Base-by-base conservation (phyloP, 2,329 filamentous ascomycete genomes). In the Paecilomyces fulvus region DNA sequence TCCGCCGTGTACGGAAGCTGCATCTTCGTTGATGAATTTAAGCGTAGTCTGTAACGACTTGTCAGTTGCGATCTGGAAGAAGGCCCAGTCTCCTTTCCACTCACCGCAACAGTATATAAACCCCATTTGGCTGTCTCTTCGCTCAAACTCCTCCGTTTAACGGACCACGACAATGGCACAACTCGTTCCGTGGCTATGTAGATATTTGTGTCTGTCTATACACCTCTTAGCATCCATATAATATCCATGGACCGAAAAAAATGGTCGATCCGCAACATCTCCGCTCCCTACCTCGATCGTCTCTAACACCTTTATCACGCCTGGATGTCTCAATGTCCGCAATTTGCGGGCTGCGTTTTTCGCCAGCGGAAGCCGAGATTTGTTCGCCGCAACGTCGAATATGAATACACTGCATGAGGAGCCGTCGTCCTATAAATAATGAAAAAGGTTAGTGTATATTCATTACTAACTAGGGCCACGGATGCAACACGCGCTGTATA, bases 101-200 rank as follows among this genome's bases (percentile, higher is more conserved):
- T 59, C 80, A 91, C 88, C 63, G 94, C 91, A 61, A 97, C 78
- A 64, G 85, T 89, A 72, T 90, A 89, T 46, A 99, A 75, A 0
- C 94, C 94, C 94, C 94, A 99, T 83, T 96, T 99, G 51, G 94
- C 84, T 1, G 92, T 97, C 77, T 97, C 94, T 46, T 90, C 86
- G 58, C 85, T 91, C 59, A 97, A 73, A 69, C 89, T 94, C 76
- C 90, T 92, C 64, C 92, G 81, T 76, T 88, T 90, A 51, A 95
- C 86, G 66, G 95, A 87, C 94, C 94, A 97, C 63, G 86, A 84
- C 54, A 99, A 77, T 2, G 94, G 94, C 11, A 86, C 85, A 9
- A 99, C 79, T 61, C 92, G 84, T 76, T 99, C 94, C 23, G 92
- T 97, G 56, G 94, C 91, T 70, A 99, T 91, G 71, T 97, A 96